These are phyloP conservation scores for Rozella allomycis DNA, from an alignment of 371 early-diverging fungal species.

Conservation along the genomic window DNA sequence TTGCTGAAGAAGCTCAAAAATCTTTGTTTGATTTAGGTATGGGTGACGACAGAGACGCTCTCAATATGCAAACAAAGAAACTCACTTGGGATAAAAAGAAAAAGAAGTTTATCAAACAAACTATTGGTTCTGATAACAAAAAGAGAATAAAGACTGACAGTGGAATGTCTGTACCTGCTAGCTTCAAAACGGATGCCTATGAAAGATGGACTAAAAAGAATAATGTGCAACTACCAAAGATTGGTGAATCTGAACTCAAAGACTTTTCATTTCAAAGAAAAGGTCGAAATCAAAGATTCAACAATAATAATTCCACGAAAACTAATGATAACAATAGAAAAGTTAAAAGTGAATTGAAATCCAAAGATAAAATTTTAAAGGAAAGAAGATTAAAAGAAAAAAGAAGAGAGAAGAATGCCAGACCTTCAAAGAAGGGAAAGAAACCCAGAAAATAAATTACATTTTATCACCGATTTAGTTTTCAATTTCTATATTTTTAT, in stretches of 20 bases:
- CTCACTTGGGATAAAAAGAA: slow-evolving; percentile 84
- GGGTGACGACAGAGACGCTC: slow-evolving; percentile 54
- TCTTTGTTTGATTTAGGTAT: slow-evolving; percentile 57
- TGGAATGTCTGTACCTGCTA: slow-evolving; percentile 69
- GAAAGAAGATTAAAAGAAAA: slow-evolving; percentile 51
- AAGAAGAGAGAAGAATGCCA: slow-evolving; percentile 32
- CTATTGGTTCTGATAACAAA: slow-evolving; percentile 81
- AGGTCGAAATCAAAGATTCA: too few species aligned
- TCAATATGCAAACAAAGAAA: slow-evolving; percentile 23
- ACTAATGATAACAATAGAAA: slow-evolving; percentile 6
- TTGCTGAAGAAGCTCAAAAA: slow-evolving; percentile 52
- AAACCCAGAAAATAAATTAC: not conserved
- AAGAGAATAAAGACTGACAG: slow-evolving; percentile 78
- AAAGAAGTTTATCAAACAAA: slow-evolving; percentile 61
- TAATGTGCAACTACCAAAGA: slow-evolving; percentile 45
- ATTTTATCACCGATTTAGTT: too few species aligned
- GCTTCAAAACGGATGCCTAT: slow-evolving; percentile 51
- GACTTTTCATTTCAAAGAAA: slow-evolving; percentile 2
- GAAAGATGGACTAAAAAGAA: slow-evolving; percentile 73
- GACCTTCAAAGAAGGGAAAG: slow-evolving; percentile 6
- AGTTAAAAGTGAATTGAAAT: slow-evolving; percentile 47
- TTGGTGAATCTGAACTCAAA: slow-evolving; percentile 61
- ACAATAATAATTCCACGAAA: not conserved
- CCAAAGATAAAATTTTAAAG: slow-evolving; percentile 59
- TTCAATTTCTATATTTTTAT: too few species aligned